Evolutionary conservation across 306 rosid genomes (phyloP).

Genomic region (Potentilla sterilis): DNA sequence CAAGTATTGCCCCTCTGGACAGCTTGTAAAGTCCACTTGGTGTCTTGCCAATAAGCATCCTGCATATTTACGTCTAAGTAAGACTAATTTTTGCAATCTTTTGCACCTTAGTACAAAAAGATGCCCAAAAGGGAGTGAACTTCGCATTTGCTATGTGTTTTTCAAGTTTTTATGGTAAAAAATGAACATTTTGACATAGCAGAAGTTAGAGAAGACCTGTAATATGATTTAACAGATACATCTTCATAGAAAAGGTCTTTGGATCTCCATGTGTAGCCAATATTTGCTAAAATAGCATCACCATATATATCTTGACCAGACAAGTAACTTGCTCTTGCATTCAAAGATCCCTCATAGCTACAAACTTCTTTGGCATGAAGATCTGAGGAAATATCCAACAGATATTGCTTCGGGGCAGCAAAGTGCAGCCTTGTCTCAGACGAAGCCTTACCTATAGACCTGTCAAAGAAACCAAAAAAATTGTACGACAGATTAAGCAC

Average conservation of each 20-base stretch:
- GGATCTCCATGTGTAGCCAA: constrained; percentile 74
- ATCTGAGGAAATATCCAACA: constrained; percentile 44
- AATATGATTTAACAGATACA: constrained; percentile 57
- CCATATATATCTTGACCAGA: constrained; percentile 76
- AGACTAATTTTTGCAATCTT: constrained; percentile 30
- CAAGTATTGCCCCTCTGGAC: constrained; percentile 77
- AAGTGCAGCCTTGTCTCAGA: constrained; percentile 80
- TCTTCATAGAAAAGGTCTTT: constrained; percentile 75
- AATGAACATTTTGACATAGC: constrained; percentile 11
- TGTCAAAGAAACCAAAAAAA: constrained; percentile 34
- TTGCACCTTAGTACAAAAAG: constrained; percentile 8
- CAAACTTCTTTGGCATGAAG: constrained; percentile 40
- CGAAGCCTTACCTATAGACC: constrained; percentile 86
- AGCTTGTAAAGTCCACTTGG: constrained; percentile 83
- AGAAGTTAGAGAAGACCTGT: constrained; percentile 56
- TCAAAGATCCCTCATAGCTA: constrained; percentile 43
- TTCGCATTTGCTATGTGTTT: background rate
- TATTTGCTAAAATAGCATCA: constrained; percentile 80
- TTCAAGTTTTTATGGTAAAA: background rate
- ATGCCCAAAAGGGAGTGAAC: background rate
- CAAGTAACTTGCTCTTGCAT: constrained; percentile 80
- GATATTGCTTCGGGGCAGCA: constrained; percentile 50
- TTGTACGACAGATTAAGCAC: constrained; percentile 17
- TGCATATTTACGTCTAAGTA: constrained; percentile 35
- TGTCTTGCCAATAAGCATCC: constrained; percentile 83